Evolutionary conservation across 1,284 basidiomycete genomes (phyloP).

Genomic region (Moesziomyces sp.): DNA sequence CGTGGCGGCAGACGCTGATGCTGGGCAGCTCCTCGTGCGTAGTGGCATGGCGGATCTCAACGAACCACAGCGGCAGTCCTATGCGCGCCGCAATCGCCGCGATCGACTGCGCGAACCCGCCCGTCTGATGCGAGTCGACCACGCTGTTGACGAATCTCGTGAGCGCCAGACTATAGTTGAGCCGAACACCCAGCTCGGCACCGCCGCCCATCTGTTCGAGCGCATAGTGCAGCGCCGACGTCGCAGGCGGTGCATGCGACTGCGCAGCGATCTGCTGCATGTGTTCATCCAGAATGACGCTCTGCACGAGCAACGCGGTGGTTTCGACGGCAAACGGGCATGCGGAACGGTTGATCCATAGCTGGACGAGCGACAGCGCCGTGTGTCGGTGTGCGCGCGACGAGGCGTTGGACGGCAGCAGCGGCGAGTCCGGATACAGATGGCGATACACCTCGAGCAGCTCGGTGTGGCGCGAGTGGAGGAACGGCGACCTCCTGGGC

Average conservation of each 20-base stretch:
- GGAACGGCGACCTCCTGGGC: constrained; percentile 48
- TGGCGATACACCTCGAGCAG: constrained; percentile 45
- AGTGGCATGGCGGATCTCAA: constrained; percentile 92
- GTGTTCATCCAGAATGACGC: constrained; percentile 50
- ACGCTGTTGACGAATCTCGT: constrained; percentile 78
- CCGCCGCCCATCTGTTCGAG: constrained; percentile 47
- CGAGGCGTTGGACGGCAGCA: constrained; percentile 9
- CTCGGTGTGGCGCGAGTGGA: constrained; percentile 32
- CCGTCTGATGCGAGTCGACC: constrained; percentile 91
- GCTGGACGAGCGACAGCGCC: constrained; percentile 46
- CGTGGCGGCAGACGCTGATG: constrained; percentile 80
- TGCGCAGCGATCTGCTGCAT: constrained; percentile 34
- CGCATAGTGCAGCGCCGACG: constrained; percentile 13
- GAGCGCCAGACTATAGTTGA: constrained; percentile 57
- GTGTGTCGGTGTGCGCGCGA: constrained; percentile 9
- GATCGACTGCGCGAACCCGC: constrained; percentile 82
- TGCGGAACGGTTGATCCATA: constrained; percentile 61
- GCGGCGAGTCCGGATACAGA: constrained; percentile 37
- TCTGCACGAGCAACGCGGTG: constrained; percentile 57
- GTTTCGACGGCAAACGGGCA: constrained; percentile 64
- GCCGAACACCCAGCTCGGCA: constrained; percentile 39
- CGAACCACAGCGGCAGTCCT: constrained; percentile 85
- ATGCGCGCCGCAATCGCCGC: constrained; percentile 86
- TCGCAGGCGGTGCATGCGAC: neutral
- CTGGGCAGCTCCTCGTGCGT: constrained; percentile 96